Base-by-base conservation (phyloP, 2,329 filamentous ascomycete species). In the Colletotrichum lentis region DNA sequence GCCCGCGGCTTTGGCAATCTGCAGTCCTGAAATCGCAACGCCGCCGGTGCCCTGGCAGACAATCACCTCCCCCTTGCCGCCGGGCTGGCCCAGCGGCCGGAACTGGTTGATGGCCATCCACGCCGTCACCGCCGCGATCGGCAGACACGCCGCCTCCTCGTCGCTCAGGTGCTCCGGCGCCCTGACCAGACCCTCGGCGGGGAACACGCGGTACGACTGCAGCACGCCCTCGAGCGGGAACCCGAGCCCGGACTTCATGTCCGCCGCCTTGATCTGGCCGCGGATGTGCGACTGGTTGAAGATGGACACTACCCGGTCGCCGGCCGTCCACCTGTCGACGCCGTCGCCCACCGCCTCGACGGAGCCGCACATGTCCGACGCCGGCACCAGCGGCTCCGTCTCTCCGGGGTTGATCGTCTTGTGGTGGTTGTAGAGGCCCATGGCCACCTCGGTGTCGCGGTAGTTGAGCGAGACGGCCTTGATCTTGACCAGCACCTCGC, bases 311-410 rank as follows among this genome's bases (percentile, higher is more conserved):
- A 93, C 90, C n/a, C 88, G 86, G 65, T 91, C 86, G 66, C 90
- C 89, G 18, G 80, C 77, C 62, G 82, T 80, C 80, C 86, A 86
- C 41, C 73, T 72, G 5, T 70, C 53, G 6, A 79, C 78, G 3
- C 77, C 74, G 1, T 86, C 78, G 3, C 77, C 75, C 11, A 81
- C 78, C n/a, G 78, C 80, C 2, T 86, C 79, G 53, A 92, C 80
- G 10, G 82, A 82, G 52, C 90, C 90, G 77, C 88, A 90, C 83
- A 90, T 91, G 77, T 93, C 90, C 24, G 88, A 90, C 76, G 87
- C 90, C 1, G 89, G 89, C 1, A 92, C 86, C 14, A 91, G 73
- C 63, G 81, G 67, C 61, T 77, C 61, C 60, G 76, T 70, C 67
- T 79, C 73, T 44, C 75, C 77, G 49, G 76, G 71, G 16, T 76